Conservation (phyloP, 768 basidiomycete genomes). For the Pulveroboletus ravenelii region DNA sequence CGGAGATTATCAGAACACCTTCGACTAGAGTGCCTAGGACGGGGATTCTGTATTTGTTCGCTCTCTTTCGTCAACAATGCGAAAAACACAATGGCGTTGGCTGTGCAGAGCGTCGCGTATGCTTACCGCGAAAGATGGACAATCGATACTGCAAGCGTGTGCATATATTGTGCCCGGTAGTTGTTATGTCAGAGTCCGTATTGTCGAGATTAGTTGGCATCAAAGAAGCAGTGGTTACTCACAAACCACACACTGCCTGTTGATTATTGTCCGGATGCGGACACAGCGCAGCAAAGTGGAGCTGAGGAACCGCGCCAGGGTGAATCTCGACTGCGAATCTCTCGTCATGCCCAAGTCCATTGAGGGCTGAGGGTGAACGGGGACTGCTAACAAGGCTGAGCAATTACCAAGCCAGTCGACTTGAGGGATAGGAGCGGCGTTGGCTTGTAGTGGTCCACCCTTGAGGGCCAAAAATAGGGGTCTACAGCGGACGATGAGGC, state of each 20-base stretch:
- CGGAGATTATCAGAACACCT: background rate
- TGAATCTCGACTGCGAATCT: constrained; percentile 21
- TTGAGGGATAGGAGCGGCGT: background rate
- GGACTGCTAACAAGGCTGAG: constrained; percentile 18
- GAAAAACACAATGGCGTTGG: background rate
- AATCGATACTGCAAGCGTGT: background rate
- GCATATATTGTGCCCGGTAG: background rate
- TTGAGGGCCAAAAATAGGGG: constrained; percentile 7
- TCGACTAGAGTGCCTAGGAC: background rate
- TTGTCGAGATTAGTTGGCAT: constrained; percentile 3
- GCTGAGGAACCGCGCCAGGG: background rate
- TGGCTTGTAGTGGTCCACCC: background rate
- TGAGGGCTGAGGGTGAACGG: constrained; percentile 17
- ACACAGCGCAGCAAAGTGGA: background rate
- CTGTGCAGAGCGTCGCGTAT: background rate
- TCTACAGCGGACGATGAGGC: background rate
- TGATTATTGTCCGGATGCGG: background rate
- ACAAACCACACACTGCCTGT: constrained; percentile 10
- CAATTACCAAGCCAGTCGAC: constrained; percentile 10
- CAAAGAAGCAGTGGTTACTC: constrained; percentile 1
- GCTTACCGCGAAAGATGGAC: constrained; percentile 4
- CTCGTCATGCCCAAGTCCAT: constrained; percentile 4
- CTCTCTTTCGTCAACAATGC: background rate
- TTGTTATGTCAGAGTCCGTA: constrained; percentile 5
- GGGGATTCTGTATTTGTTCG: background rate